Evolutionary conservation across 2,329 filamentous ascomycete genomes (phyloP).

Genomic region (Chaetomiaceae sp.): DNA sequence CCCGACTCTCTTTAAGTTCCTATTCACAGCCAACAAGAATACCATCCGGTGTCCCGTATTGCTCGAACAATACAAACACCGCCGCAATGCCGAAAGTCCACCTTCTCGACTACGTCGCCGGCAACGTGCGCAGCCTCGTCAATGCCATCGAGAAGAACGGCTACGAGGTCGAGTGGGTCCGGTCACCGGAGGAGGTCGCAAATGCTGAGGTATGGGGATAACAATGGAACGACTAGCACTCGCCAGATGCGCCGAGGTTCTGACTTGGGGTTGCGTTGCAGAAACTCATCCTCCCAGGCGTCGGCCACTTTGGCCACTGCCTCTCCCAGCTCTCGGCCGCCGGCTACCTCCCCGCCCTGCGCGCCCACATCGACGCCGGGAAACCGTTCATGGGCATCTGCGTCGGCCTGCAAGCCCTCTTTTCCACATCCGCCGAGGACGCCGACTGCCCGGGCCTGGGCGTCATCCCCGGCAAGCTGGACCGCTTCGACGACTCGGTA

Average conservation of each 20-base stretch:
- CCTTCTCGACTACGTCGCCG: constrained; percentile 84
- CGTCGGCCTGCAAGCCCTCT: constrained; percentile 87
- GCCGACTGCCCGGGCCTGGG: constrained; percentile 67
- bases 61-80: neutral
- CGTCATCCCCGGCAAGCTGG: constrained; percentile 64
- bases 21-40: neutral
- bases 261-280: constrained; percentile 33
- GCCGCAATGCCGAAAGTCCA: constrained; percentile 69
- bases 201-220: constrained; percentile 66
- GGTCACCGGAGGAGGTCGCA: constrained; percentile 74
- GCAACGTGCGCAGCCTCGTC: constrained; percentile 90
- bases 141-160: constrained; percentile 97
- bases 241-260: neutral
- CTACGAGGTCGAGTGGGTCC: constrained; percentile 90
- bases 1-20: neutral
- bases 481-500: constrained; percentile 67
- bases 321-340: constrained; percentile 75
- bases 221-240: neutral
- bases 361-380: constrained; percentile 76
- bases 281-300: constrained; percentile 92
- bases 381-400: constrained; percentile 99
- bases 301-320: constrained; percentile 97
- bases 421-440: constrained; percentile 79
- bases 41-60: neutral
- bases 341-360: constrained; percentile 78